Conservation (phyloP, 345 rosid species). For the Xanthoceras sorbifolium region DNA sequence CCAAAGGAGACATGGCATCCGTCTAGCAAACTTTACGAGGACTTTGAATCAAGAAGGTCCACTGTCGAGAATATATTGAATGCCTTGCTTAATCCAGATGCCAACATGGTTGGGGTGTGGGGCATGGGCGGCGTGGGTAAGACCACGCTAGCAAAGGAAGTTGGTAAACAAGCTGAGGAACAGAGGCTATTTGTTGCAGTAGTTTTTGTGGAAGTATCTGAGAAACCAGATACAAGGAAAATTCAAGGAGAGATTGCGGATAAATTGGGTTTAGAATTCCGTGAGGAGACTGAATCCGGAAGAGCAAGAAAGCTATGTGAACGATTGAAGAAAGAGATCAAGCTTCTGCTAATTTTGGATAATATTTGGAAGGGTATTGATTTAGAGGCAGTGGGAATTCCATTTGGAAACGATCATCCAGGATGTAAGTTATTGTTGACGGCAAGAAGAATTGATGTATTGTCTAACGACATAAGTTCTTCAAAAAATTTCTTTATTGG, state of each 20-base stretch:
- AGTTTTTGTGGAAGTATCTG: too few relatives aligned
- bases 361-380: conserved; percentile 31
- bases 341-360: conserved; percentile 33
- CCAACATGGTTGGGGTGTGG: neutral
- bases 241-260: too few relatives aligned
- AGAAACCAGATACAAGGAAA: too few relatives aligned
- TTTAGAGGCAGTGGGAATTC: conserved; percentile 36
- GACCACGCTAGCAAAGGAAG: conserved; percentile 17
- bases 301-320: neutral
- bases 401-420: conserved; percentile 9
- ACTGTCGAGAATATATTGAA: neutral
- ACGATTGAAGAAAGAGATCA: conserved; percentile 20
- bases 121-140: conserved; percentile 14
- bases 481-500: too few relatives aligned
- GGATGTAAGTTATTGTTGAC: too few relatives aligned
- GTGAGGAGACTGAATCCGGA: too few relatives aligned
- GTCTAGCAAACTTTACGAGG: too few relatives aligned
- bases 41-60: neutral
- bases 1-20: neutral
- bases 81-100: neutral
- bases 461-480: too few relatives aligned
- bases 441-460: too few relatives aligned
- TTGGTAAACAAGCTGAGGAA: neutral
- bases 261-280: too few relatives aligned
- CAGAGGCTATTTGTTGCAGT: too few relatives aligned